Percentiles rank a stretch among this genome's conserved stretches.
Evolutionary conservation across 2,329 filamentous ascomycete species (phyloP).

Genomic region (Stylonectria norvegica): DNA sequence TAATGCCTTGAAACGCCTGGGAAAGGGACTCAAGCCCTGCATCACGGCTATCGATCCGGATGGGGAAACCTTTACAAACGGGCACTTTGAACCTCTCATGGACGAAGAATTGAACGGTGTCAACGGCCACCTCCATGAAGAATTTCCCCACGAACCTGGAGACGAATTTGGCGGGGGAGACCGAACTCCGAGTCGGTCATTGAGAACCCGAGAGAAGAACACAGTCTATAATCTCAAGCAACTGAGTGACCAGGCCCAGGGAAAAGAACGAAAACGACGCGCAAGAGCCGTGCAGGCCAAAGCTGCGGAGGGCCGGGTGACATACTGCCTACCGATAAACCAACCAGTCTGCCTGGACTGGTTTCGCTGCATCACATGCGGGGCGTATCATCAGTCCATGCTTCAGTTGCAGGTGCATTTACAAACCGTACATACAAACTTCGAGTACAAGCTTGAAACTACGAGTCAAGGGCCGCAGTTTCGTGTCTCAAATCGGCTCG

Average conservation of each 20-base stretch:
- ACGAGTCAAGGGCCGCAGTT: conserved; percentile 39
- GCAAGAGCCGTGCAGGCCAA: conserved; percentile 23
- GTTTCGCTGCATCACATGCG: conserved; percentile 51
- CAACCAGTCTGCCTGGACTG: conserved; percentile 45
- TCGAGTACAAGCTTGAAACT: conserved; percentile 39
- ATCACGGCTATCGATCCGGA: conserved; percentile 42
- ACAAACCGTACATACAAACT: conserved; percentile 43
- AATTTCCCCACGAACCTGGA: conserved; percentile 39
- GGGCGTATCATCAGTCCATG: conserved; percentile 45
- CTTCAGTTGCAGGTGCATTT: conserved; percentile 49
- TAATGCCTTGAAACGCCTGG: conserved; percentile 31
- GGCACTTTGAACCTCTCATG: conserved; percentile 19
- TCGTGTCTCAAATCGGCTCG: conserved; percentile 34
- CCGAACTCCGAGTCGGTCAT: conserved; percentile 49
- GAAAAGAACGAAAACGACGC: conserved; percentile 46
- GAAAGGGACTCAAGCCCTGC: conserved; percentile 43
- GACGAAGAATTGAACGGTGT: conserved; percentile 14
- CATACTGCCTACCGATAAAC: conserved; percentile 44
- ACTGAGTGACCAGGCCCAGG: conserved; percentile 55
- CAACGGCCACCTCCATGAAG: conserved; percentile 23
- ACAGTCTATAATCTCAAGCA: conserved; percentile 59
- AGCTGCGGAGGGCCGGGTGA: conserved; percentile 41
- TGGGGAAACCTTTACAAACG: conserved; percentile 22
- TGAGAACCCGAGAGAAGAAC: conserved; percentile 45
- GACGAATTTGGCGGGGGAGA: conserved; percentile 44